Evolutionary conservation across 2,329 filamentous ascomycete species (phyloP), one percentile per base, ranked within the genome.

Genomic region (Ceratocystis destructans): DNA sequence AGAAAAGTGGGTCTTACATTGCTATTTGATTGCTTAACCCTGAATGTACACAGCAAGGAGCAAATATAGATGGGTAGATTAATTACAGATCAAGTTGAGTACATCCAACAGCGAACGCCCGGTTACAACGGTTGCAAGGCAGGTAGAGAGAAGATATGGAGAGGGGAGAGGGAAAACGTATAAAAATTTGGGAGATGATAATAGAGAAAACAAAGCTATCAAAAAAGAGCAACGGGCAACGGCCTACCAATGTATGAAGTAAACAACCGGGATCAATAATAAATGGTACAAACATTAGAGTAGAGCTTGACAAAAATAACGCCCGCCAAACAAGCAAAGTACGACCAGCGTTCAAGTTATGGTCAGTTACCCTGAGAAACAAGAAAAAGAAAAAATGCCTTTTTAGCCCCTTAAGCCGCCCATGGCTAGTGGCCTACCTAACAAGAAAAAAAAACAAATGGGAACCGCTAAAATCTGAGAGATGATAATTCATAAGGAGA

Each of bases 151-250:
- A 20, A 50, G 46, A 33, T 5, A 41, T 41, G 44, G 45, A 57
- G 12, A 37, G 53, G 44, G 4, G 57, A 64, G 63, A 50, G 44
- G 8, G 57, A 64, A 48, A 50, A 57, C 31, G 55, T 45, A 12
- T 53, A 15, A 4, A n/a, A 28, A 2, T 28, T 53, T 53, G 22
- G 8, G 20, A 28, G 48, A 25, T 28, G 22, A 28, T 15, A 15
- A 53, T 20, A 59, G 37, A 55, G 22, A 57, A 64, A 64, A 64
- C n/a, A 44, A 64, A 6, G 25, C 62, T 28, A 64, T n/a, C 1
- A 48, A 33, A 45, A 44, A 31, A n/a, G 22, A 25, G 3, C 22
- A 53, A 53, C 20, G 10, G 8, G 48, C 48, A 53, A 25, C 22
- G 22, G 4, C 48, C 48, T 12, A 15, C 20, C 48, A 6, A 2